Conservation (phyloP, 106 monocot genomes). For the Posidonia australis region DNA sequence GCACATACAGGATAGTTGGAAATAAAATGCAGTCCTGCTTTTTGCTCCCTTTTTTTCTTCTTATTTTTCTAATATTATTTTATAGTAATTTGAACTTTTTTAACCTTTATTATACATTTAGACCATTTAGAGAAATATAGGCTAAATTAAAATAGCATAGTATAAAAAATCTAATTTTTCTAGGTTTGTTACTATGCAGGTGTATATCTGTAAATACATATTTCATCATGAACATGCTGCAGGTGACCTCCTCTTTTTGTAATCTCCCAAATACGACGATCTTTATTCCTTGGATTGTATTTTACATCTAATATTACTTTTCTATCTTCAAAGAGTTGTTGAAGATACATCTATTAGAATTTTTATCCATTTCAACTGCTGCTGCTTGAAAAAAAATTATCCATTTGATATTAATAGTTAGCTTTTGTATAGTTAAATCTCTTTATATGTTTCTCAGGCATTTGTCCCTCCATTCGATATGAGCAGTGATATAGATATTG, state of each 20-base stretch:
- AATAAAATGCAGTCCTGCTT: too few species aligned
- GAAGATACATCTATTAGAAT: neutral
- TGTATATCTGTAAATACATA: constrained; percentile 69
- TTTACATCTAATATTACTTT: neutral
- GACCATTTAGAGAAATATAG: too few species aligned
- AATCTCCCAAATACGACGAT: neutral
- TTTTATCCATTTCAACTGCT: too few species aligned
- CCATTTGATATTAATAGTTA: too few species aligned
- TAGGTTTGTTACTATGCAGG: constrained; percentile 38
- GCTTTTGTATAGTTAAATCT: neutral
- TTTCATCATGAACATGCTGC: constrained; percentile 97
- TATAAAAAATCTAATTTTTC: too few species aligned
- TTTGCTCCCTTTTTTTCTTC: too few species aligned
- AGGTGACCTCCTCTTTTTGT: constrained; percentile 33
- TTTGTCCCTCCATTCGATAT: constrained; percentile 94
- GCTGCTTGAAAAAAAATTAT: too few species aligned
- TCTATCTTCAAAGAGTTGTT: neutral
- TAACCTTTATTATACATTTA: too few species aligned
- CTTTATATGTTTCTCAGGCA: constrained; percentile 41
- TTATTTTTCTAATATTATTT: too few species aligned
- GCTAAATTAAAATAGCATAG: too few species aligned
- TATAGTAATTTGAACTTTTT: too few species aligned
- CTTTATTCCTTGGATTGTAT: neutral
- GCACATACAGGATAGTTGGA: too few species aligned
- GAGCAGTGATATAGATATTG: constrained; percentile 49